Conservation (phyloP, 495 filamentous ascomycete species). For the Xanthoparmelia taractica region DNA sequence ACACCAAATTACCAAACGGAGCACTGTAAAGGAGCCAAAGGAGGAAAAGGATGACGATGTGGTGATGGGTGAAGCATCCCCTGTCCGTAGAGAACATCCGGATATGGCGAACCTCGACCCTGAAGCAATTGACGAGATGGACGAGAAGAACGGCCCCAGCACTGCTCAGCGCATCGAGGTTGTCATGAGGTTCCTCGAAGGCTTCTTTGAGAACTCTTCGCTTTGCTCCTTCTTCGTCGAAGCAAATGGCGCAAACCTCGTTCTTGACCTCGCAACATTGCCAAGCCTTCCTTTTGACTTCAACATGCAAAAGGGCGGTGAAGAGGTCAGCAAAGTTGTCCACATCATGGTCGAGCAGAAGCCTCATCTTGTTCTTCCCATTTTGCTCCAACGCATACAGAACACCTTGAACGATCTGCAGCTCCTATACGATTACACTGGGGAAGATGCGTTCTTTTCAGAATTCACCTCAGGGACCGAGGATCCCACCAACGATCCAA, state of each 20-base stretch:
- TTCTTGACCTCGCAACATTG: conserved; percentile 76
- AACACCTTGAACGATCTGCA: conserved; percentile 56
- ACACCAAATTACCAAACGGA: conserved; percentile 22
- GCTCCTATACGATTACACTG: conserved; percentile 50
- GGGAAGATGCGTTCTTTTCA: conserved; percentile 55
- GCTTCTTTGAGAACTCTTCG: conserved; percentile 67
- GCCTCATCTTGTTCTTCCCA: conserved; percentile 72
- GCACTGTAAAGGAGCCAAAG: conserved; percentile 25
- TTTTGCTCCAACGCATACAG: conserved; percentile 67
- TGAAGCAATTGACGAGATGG: conserved; percentile 38
- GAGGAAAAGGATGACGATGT: conserved; percentile 19
- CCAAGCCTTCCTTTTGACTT: conserved; percentile 72
- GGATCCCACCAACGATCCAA: conserved; percentile 23
- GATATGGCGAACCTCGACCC: conserved; percentile 28
- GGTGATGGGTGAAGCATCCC: conserved; percentile 23
- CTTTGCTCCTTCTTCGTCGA: conserved; percentile 71
- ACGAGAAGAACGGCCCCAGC: conserved; percentile 43
- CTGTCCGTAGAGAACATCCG: conserved; percentile 14
- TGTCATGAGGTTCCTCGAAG: conserved; percentile 63
- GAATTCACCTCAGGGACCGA: conserved; percentile 43
- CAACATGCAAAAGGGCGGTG: conserved; percentile 54
- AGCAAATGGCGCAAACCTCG: conserved; percentile 68
- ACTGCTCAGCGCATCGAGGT: conserved; percentile 64
- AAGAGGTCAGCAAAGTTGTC: conserved; percentile 63
- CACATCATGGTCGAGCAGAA: conserved; percentile 75